Percentiles rank a stretch among this genome's conserved stretches.
Evolutionary conservation across 2,329 filamentous ascomycete species (phyloP).

Genomic region (Trichoderma atrobrunneum): DNA sequence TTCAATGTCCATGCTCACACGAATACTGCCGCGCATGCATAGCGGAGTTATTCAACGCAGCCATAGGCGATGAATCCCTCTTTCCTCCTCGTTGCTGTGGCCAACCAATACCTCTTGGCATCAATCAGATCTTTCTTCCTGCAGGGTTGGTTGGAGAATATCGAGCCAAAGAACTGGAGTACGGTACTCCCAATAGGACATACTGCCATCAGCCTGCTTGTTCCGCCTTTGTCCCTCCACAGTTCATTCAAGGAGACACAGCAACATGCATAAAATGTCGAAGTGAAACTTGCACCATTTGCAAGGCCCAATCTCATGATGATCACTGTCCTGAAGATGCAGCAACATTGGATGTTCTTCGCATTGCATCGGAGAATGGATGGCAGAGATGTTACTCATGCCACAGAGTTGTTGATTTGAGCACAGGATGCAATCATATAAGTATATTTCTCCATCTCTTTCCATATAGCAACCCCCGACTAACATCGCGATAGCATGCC

Average conservation of each 20-base stretch:
- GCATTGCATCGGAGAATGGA: not conserved
- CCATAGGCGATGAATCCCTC: conserved; percentile 45
- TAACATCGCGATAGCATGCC: not conserved
- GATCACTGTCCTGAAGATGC: conserved; percentile 47
- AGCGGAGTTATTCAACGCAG: conserved; percentile 36
- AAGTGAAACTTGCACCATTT: conserved; percentile 45
- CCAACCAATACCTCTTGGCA: conserved; percentile 37
- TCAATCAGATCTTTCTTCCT: conserved; percentile 35
- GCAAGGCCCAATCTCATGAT: conserved; percentile 45
- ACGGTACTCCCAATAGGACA: conserved; percentile 44
- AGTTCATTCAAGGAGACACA: conserved; percentile 29
- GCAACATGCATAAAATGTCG: conserved; percentile 45
- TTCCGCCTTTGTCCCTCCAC: conserved; percentile 43
- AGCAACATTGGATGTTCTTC: conserved; percentile 18
- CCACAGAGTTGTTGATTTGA: not conserved
- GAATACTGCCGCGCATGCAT: conserved; percentile 52
- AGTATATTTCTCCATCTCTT: not conserved
- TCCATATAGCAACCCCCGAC: not conserved
- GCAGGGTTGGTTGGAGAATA: conserved; percentile 36
- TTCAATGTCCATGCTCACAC: conserved; percentile 40
- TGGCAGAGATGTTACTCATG: not conserved
- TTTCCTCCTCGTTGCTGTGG: conserved; percentile 55
- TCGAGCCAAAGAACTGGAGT: conserved; percentile 46
- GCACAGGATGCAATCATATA: not conserved
- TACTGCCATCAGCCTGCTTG: conserved; percentile 50